These are phyloP conservation scores for Psidium friedrichsthalianum DNA, from an alignment of 345 rosid genomes.

Conservation along the genomic window DNA sequence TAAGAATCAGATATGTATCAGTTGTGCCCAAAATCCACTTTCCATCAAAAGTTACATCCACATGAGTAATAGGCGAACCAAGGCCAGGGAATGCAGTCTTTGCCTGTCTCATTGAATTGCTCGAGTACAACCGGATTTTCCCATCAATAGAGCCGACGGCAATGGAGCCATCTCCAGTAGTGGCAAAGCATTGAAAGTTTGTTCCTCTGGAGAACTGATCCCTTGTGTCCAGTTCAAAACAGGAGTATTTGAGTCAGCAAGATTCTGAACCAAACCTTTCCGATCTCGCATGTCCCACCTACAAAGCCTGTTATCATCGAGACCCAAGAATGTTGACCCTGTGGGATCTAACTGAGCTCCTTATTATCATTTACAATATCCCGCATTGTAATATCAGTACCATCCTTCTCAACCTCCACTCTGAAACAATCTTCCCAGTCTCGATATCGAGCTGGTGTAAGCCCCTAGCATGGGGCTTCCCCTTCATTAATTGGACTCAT, in stretches of 20 bases:
- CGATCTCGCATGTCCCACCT: slow-evolving; percentile 99
- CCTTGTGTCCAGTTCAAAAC: slow-evolving; percentile 91
- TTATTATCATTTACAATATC: slow-evolving; percentile 89
- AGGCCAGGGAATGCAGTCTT: slow-evolving; percentile 98
- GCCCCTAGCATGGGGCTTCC: slow-evolving; percentile 57
- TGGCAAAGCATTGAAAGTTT: slow-evolving; percentile 94
- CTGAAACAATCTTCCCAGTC: slow-evolving; percentile 77
- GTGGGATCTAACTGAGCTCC: slow-evolving; percentile 91
- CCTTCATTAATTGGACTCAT: slow-evolving; percentile 84
- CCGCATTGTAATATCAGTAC: slow-evolving; percentile 86
- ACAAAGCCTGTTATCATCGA: slow-evolving; percentile 92
- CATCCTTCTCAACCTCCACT: slow-evolving; percentile 97
- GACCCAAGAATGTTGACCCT: slow-evolving; percentile 86
- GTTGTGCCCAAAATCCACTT: slow-evolving; percentile 98
- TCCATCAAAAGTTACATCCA: slow-evolving; percentile 95
- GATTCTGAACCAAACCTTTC: slow-evolving; percentile 84
- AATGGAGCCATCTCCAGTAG: slow-evolving; percentile 97
- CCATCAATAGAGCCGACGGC: slow-evolving; percentile 98
- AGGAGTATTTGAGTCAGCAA: slow-evolving; percentile 53
- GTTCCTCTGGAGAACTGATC: slow-evolving; percentile 98
- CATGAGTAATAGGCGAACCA: slow-evolving; percentile 91
- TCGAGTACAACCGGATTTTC: slow-evolving; percentile 84
- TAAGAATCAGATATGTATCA: slow-evolving; percentile 82
- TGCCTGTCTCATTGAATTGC: slow-evolving; percentile 89
- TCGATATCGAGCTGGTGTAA: slow-evolving; percentile 97